Evolutionary conservation across 2,329 filamentous ascomycete species (phyloP).

Genomic region (Hirsutella minnesotensis): DNA sequence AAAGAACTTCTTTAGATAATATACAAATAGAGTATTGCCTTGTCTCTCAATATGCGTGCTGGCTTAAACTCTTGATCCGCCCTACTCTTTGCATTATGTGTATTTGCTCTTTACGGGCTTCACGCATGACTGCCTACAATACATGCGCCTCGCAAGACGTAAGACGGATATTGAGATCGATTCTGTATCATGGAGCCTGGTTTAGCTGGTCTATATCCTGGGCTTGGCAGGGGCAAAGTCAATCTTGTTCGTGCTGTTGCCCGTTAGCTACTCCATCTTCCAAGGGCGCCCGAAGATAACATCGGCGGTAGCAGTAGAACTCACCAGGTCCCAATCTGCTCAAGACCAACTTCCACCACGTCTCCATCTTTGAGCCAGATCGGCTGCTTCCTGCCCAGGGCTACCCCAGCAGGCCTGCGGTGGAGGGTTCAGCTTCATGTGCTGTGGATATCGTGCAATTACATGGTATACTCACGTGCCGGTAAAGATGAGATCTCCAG

Average conservation of each 20-base stretch:
- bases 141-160: no score
- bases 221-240: constrained; percentile 16
- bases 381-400: constrained; percentile 54
- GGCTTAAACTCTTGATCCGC: no score
- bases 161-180: no score
- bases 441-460: background rate
- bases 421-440: background rate
- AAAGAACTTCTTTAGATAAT: no score
- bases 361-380: constrained; percentile 62
- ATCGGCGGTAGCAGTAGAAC: background rate
- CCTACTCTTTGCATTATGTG: no score
- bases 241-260: constrained; percentile 16
- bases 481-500: constrained; percentile 55
- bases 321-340: constrained; percentile 49
- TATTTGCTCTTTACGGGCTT: no score
- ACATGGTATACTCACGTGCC: constrained; percentile 36
- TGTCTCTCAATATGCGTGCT: no score
- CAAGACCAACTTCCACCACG: constrained; percentile 54
- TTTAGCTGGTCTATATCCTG: constrained; percentile 13
- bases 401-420: constrained; percentile 53
- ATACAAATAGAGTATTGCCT: no score
- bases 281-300: no score
- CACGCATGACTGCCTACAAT: no score
- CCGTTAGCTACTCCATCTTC: background rate
- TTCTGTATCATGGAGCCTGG: no score